Evolutionary conservation across 257 asterid species (phyloP).

Genomic region (Anisodus acutangulus): DNA sequence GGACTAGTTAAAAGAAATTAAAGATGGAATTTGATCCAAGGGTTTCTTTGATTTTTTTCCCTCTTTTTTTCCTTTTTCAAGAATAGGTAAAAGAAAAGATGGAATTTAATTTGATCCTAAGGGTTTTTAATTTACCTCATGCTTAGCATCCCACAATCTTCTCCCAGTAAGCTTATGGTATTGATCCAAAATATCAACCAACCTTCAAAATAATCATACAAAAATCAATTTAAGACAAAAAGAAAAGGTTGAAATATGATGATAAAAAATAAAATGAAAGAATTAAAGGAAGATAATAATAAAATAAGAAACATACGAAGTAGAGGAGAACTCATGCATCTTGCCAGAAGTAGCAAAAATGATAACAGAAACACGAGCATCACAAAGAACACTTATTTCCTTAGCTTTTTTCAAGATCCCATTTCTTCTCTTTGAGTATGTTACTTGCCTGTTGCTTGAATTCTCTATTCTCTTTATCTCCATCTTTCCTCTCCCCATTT

Average conservation of each 20-base stretch:
- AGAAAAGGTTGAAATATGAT: too few relatives aligned
- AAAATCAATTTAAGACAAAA: not conserved
- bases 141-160: conserved; percentile 98
- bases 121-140: conserved; percentile 62
- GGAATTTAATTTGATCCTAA: not conserved
- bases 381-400: conserved; percentile 74
- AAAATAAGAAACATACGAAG: conserved; percentile 47
- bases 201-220: conserved; percentile 39
- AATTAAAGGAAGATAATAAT: not conserved
- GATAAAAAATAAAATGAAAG: too few relatives aligned
- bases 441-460: conserved; percentile 71
- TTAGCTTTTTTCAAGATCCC: conserved; percentile 79
- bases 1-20: not conserved
- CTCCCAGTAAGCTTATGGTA: conserved; percentile 88
- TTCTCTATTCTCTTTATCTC: conserved; percentile 69
- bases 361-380: conserved; percentile 70
- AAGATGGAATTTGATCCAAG: not conserved
- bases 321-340: conserved; percentile 78
- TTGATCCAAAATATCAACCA: conserved; percentile 82
- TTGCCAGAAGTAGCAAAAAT: conserved; percentile 69
- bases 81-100: conserved; percentile 26
- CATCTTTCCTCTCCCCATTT: conserved; percentile 42
- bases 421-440: conserved; percentile 71
- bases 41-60: not conserved
- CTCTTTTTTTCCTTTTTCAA: not conserved